These are phyloP conservation scores for Calonectria pseudoreteaudii DNA, from an alignment of 2,329 filamentous ascomycete species.

Conservation along the genomic window DNA sequence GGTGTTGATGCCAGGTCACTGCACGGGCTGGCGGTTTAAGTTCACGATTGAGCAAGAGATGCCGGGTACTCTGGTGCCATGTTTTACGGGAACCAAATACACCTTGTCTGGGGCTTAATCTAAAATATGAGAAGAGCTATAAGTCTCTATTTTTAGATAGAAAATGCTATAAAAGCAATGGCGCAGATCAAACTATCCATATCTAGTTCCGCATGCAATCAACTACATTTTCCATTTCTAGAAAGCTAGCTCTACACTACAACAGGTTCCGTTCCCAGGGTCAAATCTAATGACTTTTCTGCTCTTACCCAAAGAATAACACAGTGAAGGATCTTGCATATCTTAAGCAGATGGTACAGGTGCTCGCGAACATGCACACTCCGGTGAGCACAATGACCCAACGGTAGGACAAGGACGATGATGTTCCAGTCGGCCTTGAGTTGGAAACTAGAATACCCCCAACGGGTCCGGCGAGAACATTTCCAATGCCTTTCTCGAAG, in stretches of 20 bases:
- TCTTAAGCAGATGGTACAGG: background rate
- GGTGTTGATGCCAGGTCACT: constrained; percentile 66
- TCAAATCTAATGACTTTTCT: background rate
- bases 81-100: background rate
- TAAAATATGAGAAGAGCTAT: background rate
- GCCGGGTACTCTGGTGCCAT: constrained; percentile 48
- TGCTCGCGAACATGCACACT: background rate
- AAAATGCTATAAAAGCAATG: too few relatives aligned
- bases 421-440: background rate
- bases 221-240: too few relatives aligned
- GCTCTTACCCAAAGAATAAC: background rate
- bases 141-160: too few relatives aligned
- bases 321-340: background rate
- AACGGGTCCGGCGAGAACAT: background rate
- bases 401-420: background rate
- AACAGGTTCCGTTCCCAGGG: too few relatives aligned
- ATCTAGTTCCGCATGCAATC: too few relatives aligned
- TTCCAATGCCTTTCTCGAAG: background rate
- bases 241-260: too few relatives aligned
- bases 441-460: background rate
- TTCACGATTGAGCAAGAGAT: constrained; percentile 63
- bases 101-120: background rate
- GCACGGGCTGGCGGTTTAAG: constrained; percentile 67
- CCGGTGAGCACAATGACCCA: background rate
- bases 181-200: too few relatives aligned